Evolutionary conservation across 2,329 filamentous ascomycete species (phyloP), one percentile per base, ranked within the genome.

Genomic region (Aspergillus melleus): DNA sequence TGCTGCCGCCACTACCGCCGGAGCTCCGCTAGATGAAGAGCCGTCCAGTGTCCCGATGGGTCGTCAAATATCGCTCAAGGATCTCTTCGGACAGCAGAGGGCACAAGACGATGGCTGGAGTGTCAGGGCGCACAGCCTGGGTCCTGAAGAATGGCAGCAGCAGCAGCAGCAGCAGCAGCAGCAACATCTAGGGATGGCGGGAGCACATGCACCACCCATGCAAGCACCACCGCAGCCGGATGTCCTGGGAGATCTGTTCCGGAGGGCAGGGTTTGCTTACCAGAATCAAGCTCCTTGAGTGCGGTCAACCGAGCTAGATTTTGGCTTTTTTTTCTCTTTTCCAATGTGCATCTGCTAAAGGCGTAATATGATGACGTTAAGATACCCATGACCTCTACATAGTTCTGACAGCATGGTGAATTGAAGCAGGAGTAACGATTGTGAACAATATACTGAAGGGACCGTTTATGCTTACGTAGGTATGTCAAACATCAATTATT

Each of bases 71-170:
- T 83, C 79, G 16, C 70, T 85, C 9, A 78, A 82, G 57, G 81
- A 85, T 63, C 70, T 85, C 2, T 85, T 86, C 65, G 82, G 82
- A 5, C 81, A 84, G 66, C 82, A 85, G 65, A 77, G 81, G 50
- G 78, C 78, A 29, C 77, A 81, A 54, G 83, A 84, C 64, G 78
- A 81, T 55, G 80, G 69, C 11, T 83, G 79, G 75, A 83, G 79
- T 67, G 74, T 83, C 14, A 77, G 79, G 52, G 76, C 76, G 50
- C 82, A 84, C 68, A 75, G 76, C 60, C 58, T 74, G 10, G 62
- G 47, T 6, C 66, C 66, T 12, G 56, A 32, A 12, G 64, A 66
- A 39, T 58, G 62, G 54, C 70, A 66, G 59, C 65, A 66, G 54
- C 70, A 66, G 59, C 70, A 66, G 59, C 65, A 66, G 54, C 70